phyloP scores from a whole-genome alignment of 139 green algal genomes.

The Raphidocelis subcapitata region DNA sequence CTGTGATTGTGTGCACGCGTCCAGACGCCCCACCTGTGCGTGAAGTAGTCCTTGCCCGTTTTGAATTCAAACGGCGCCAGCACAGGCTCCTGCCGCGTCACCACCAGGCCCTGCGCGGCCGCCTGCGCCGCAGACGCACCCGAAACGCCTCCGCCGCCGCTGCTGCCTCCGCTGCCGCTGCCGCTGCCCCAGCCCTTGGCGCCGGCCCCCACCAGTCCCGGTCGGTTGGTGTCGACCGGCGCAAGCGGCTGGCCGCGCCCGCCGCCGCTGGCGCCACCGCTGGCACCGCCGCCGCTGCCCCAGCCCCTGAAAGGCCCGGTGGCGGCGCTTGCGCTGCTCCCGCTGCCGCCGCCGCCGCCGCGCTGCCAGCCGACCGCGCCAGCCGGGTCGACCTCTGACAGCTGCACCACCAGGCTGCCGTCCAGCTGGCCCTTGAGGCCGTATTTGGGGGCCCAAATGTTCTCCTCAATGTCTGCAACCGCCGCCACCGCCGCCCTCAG shows the following conservation, averaged over 20 bases:
- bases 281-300: not conserved
- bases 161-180: slow-evolving; percentile 6
- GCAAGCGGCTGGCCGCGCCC: not conserved
- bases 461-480: slow-evolving; percentile 95
- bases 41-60: slow-evolving; percentile 70
- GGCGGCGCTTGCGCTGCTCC: not conserved
- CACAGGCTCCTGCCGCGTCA: slow-evolving; percentile 6
- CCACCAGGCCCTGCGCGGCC: slow-evolving; percentile 1
- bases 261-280: not conserved
- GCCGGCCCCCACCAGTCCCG: not conserved
- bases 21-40: no score
- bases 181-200: slow-evolving; percentile 7
- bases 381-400: not conserved
- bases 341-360: not conserved
- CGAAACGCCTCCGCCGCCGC: not conserved
- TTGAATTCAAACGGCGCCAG: slow-evolving; percentile 96
- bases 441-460: slow-evolving; percentile 82
- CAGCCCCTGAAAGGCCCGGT: slow-evolving; percentile 7
- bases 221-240: not conserved
- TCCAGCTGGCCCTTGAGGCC: slow-evolving; percentile 95
- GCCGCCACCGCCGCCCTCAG: slow-evolving; percentile 36
- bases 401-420: slow-evolving; percentile 57
- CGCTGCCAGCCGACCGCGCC: no score
- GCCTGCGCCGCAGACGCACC: not conserved
- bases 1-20: no score